phyloP scores from a whole-genome alignment of 306 rosid species.

The Calophaca sinica region DNA sequence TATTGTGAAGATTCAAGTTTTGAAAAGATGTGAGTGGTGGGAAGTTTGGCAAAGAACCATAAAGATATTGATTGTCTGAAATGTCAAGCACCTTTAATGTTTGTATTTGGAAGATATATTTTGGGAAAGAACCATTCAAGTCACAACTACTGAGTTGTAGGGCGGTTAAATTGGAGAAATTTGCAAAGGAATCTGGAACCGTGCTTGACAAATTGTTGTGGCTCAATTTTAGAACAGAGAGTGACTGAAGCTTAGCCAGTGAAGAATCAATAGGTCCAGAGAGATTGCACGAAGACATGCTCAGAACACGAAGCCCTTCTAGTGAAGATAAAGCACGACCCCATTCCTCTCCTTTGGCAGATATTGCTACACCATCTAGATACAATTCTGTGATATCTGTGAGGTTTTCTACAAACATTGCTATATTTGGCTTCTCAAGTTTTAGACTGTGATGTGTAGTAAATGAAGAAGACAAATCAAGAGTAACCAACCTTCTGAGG shows the following conservation, averaged over 20 bases:
- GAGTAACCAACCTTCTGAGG: conserved; percentile 9
- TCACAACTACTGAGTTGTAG: conserved; percentile 5
- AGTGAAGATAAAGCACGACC: conserved; percentile 37
- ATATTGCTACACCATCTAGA: conserved; percentile 56
- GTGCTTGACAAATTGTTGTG: conserved; percentile 27
- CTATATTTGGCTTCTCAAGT: neutral
- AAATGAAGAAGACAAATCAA: conserved; percentile 37
- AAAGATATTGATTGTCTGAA: conserved; percentile 29
- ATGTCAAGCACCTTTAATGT: conserved; percentile 43
- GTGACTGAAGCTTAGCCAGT: conserved; percentile 24
- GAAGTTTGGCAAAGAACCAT: conserved; percentile 50
- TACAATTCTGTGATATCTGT: conserved; percentile 37
- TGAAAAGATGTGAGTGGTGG: conserved; percentile 18
- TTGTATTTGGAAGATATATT: conserved; percentile 40
- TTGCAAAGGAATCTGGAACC: conserved; percentile 42
- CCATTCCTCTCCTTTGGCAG: conserved; percentile 52
- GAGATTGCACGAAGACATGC: conserved; percentile 44
- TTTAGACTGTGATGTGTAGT: too few species aligned
- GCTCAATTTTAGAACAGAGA: neutral
- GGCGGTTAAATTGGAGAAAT: conserved; percentile 37
- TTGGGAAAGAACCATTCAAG: conserved; percentile 43
- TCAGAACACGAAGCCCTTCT: conserved; percentile 36
- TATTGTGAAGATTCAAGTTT: neutral
- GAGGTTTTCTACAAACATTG: conserved; percentile 42
- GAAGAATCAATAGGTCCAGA: conserved; percentile 48